Conservation (phyloP, 176 grass and related monocot genomes). For the Alloteropsis semialata region DNA sequence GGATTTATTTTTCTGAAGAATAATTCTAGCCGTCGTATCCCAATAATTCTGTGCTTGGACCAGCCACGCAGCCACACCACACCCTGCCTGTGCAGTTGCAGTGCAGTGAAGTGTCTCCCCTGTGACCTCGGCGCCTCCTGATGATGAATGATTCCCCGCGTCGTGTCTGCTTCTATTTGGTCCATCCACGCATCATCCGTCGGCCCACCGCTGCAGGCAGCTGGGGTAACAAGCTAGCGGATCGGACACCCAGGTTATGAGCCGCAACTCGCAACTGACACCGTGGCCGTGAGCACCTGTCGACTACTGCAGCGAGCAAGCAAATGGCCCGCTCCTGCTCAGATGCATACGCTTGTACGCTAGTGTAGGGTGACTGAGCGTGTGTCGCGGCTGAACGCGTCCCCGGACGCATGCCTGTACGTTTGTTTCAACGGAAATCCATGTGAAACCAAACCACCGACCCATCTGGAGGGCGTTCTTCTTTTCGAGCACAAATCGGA, state of each 20-base stretch:
- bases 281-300: slow-evolving; percentile 15
- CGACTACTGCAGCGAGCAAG: neutral
- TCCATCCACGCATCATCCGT: neutral
- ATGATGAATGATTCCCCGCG: neutral
- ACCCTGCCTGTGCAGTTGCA: neutral
- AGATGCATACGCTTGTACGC: neutral
- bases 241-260: slow-evolving; percentile 30
- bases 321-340: neutral
- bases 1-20: neutral
- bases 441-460: too few relatives aligned
- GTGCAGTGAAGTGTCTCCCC: neutral
- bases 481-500: too few relatives aligned
- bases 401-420: too few relatives aligned
- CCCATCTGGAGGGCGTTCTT: too few relatives aligned
- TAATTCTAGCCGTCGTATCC: neutral
- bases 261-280: neutral
- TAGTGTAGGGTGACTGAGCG: too few relatives aligned
- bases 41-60: slow-evolving; percentile 29
- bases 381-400: neutral
- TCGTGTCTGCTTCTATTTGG: slow-evolving; percentile 21
- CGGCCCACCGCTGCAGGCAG: neutral
- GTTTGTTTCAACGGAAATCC: neutral
- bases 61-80: too few relatives aligned
- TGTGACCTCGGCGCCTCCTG: neutral
- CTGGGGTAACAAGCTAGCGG: neutral